Percentiles rank a stretch among this genome's conserved stretches.
phyloP scores from a whole-genome alignment of 2,329 filamentous ascomycete species.

The Didymella pomorum region DNA sequence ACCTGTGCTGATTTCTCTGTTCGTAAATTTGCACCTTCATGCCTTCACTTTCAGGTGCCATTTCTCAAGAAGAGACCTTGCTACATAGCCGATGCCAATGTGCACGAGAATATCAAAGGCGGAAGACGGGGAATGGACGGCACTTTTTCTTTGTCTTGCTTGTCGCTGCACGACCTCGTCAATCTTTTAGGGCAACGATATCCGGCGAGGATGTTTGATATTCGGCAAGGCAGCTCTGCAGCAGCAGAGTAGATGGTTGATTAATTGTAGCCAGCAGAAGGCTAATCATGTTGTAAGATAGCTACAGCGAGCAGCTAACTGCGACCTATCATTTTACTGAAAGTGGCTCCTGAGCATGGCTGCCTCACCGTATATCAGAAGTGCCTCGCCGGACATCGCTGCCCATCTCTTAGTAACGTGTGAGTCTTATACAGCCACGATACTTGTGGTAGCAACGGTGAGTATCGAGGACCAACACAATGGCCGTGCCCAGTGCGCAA shows the following conservation, averaged over 20 bases:
- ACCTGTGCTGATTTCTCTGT: background rate
- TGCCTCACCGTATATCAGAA: no score
- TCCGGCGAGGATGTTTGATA: no score
- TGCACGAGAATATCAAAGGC: background rate
- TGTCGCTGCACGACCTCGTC: background rate
- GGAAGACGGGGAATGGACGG: background rate
- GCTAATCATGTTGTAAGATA: no score
- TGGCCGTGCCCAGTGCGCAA: background rate
- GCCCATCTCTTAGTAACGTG: background rate
- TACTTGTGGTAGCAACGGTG: background rate
- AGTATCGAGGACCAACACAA: background rate
- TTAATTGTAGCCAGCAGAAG: no score
- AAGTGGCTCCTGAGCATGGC: no score
- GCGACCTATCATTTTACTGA: no score
- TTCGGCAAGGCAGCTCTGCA: no score
- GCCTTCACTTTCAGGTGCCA: background rate
- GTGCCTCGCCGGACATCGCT: no score
- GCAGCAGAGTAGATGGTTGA: no score
- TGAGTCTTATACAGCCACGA: background rate
- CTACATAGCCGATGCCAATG: background rate
- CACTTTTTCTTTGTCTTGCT: background rate
- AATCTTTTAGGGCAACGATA: no score
- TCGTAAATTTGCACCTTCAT: background rate
- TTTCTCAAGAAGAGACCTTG: background rate
- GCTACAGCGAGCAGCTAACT: no score